Base-by-base conservation (phyloP, 495 filamentous ascomycete species). In the Neurospora sp. region DNA sequence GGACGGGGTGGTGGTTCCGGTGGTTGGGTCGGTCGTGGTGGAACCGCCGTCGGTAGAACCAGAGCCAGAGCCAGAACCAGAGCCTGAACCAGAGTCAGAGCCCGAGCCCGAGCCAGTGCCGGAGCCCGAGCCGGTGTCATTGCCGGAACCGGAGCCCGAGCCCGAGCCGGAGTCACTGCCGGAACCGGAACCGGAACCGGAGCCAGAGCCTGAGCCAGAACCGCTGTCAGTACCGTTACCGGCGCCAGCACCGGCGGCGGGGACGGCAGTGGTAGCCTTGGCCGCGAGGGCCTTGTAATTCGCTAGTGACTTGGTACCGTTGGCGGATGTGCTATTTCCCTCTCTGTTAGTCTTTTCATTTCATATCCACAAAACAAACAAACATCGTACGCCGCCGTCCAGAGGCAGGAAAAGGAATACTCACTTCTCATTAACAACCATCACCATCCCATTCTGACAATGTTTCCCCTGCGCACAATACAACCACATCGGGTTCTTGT, bases 391-490 rank as follows among this genome's bases (percentile, higher is more conserved):
- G n/a, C n/a, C n/a, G 18, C 14, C 27, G 70, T 40, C 39, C 39
- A 54, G n/a, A n/a, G n/a, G n/a, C n/a, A n/a, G n/a, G n/a, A n/a
- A n/a, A n/a, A n/a, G 39, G 16, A 35, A 9, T 40, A 83, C 89
- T 81, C 80, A 91, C 89, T 87, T 83, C 74, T 87, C 86, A 80
- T 93, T 92, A 71, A 92, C 87, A 9, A 92, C 91, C 81, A 90
- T 88, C 39, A 85, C 85, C 90, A 93, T 93, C 16, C 90, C 90
- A 39, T 76, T 81, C 81, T 92, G 86, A 79, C 91, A 93, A 81
- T 93, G 92, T 70, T 81, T 85, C 72, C 77, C 84, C 76, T 88
- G 86, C 23, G 86, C 86, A 82, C 91, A 93, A 81, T 92, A 93
- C 71, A 89, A 80, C 89, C 90, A 93, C 69, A 91, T 82, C 0